A percentile compares a stretch with the other conserved stretches of the same genome.
phyloP scores from a whole-genome alignment of 805 yeast species.

The Saturnispora dispora region DNA sequence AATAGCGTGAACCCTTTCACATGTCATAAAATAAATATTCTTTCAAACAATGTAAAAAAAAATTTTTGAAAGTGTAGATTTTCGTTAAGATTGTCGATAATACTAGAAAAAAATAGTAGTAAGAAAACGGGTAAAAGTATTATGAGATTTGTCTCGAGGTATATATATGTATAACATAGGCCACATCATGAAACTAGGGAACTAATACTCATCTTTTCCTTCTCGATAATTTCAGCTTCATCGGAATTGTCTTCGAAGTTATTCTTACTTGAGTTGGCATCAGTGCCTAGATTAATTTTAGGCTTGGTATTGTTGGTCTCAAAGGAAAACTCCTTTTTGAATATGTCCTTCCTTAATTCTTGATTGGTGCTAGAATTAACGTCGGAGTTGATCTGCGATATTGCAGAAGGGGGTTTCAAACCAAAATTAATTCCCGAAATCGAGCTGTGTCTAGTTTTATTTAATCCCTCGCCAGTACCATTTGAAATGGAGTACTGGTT shows the following conservation, averaged over 20 bases:
- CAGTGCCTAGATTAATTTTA: neutral
- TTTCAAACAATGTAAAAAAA: no score
- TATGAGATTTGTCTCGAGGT: neutral
- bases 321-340: constrained; percentile 24
- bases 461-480: neutral
- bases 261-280: neutral
- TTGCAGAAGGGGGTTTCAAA: neutral
- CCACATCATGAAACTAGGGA: constrained; percentile 3
- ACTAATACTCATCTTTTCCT: constrained; percentile 11
- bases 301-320: neutral
- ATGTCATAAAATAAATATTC: neutral
- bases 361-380: neutral
- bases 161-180: neutral
- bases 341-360: constrained; percentile 15
- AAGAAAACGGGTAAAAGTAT: neutral
- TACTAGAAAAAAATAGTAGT: neutral
- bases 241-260: neutral
- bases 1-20: neutral
- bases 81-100: neutral
- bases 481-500: constrained; percentile 12
- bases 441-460: neutral
- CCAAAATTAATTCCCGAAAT: neutral
- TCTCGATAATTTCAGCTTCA: neutral
- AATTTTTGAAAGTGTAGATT: neutral
- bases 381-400: neutral